These are phyloP conservation scores for Aspergillus panamensis DNA, from an alignment of 495 filamentous ascomycete species.

Conservation along the genomic window DNA sequence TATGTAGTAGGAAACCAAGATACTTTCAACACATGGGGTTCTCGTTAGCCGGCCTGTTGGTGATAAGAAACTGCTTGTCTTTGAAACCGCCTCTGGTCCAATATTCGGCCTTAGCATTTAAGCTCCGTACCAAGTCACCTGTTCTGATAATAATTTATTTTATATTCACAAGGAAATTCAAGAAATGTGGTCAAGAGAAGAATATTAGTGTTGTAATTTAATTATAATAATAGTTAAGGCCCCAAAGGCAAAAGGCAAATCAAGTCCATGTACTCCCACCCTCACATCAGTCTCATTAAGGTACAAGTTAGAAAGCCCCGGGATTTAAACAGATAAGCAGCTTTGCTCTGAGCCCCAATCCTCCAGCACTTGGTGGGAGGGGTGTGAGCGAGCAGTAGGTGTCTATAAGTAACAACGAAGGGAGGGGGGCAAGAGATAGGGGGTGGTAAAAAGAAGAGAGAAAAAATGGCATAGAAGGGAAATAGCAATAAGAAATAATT, in stretches of 20 bases:
- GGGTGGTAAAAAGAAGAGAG: constrained; percentile 9
- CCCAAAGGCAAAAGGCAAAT: neutral
- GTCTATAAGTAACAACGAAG: constrained; percentile 22
- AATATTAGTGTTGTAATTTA: constrained; percentile 18
- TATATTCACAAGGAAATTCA: no score
- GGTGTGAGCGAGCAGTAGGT: constrained; percentile 17
- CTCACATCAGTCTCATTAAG: constrained; percentile 24
- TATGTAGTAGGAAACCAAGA: no score
- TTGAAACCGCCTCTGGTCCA: no score
- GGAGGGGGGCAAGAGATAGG: constrained; percentile 8
- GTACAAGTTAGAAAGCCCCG: constrained; percentile 16
- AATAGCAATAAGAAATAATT: neutral
- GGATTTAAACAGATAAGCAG: constrained; percentile 21
- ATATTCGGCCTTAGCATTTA: no score
- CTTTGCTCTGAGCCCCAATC: constrained; percentile 17
- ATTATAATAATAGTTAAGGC: constrained; percentile 19
- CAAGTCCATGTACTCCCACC: constrained; percentile 19
- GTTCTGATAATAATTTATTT: no score
- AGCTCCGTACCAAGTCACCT: no score
- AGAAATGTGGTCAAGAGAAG: neutral
- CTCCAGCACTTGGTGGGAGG: constrained; percentile 29
- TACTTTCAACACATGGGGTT: no score
- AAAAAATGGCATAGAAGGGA: constrained; percentile 17
- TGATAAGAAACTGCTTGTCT: no score
- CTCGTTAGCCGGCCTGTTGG: no score